phyloP scores from a whole-genome alignment of 495 filamentous ascomycete species.

The Penicillium robsamsonii region DNA sequence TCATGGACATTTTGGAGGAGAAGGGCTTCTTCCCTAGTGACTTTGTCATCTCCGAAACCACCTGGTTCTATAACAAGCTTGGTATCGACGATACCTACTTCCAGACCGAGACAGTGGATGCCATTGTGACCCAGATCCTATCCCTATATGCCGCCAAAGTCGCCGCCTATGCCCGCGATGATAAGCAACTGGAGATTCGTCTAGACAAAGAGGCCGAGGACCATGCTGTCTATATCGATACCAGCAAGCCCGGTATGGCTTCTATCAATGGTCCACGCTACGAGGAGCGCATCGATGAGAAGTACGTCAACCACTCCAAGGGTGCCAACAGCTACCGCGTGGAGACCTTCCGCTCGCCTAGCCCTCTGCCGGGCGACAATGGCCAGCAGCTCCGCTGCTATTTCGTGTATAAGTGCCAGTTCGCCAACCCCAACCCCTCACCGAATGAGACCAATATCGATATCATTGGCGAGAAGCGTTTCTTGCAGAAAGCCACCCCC shows the following conservation, averaged over 20 bases:
- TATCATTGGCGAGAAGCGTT: slow-evolving; percentile 87
- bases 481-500: slow-evolving; percentile 89
- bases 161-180: slow-evolving; percentile 88
- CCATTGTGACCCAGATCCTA: slow-evolving; percentile 89
- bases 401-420: slow-evolving; percentile 95
- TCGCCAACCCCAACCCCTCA: slow-evolving; percentile 67
- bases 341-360: slow-evolving; percentile 89
- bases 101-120: slow-evolving; percentile 82
- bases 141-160: slow-evolving; percentile 97
- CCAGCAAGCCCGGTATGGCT: slow-evolving; percentile 81
- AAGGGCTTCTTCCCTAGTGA: slow-evolving; percentile 83
- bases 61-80: slow-evolving; percentile 96
- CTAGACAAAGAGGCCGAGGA: slow-evolving; percentile 92
- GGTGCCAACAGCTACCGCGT: slow-evolving; percentile 77
- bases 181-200: slow-evolving; percentile 89
- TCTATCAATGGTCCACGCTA: slow-evolving; percentile 76
- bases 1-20: slow-evolving; percentile 71
- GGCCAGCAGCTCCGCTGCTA: slow-evolving; percentile 91
- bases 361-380: slow-evolving; percentile 64
- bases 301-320: slow-evolving; percentile 78
- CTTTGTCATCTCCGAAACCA: slow-evolving; percentile 79
- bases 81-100: slow-evolving; percentile 99
- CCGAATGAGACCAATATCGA: slow-evolving; percentile 85
- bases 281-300: slow-evolving; percentile 89
- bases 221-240: slow-evolving; percentile 98